Base-by-base conservation (phyloP, 495 filamentous ascomycete genomes). In the Penicillium egyptiacum region DNA sequence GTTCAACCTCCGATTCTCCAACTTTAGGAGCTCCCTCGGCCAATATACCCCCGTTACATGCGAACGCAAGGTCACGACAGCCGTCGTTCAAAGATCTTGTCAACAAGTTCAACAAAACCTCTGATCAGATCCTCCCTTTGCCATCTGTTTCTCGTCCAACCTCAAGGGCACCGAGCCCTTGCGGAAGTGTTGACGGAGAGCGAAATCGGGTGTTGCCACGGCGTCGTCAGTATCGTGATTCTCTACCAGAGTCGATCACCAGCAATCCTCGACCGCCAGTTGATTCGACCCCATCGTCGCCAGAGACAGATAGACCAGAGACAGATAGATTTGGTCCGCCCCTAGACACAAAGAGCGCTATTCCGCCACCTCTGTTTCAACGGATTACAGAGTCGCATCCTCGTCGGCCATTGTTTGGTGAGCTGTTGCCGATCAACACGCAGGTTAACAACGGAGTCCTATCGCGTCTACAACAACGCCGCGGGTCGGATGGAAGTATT, bases 31-130 rank as follows among this genome's bases (percentile, higher is more conserved):
- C 23, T 22, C 40, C 54, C 19, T 62, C 69, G 25, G 22, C 66
- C 33, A 58, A 31, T 44, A 54, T 59, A 19, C 50, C 60, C 23
- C 39, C 63, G 19, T 53, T 56, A 25, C 33, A 66, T 10, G 53
- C 71, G 11, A 65, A 63, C 19, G 55, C 63, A 31, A 70, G 72
- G 41, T 57, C 72, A 26, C 69, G 76, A 51, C 75, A 83, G 60
- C 70, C 81, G 5, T 80, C 81, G 12, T 83, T 86, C 65, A 83
- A 81, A 70, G 80, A 86, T 42, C 77, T 87, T 20, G 75, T 86
- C 43, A 81, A 83, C 66, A 80, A 76, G 30, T 86, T 87, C 69
- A 83, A 87, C 63, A 79, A 81, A 45, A 79, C 70, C 45, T 65
- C 73, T 26, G 81, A 85, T 62, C 74, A 82, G 52, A 69, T 82